Evolutionary conservation across 129 eudicot species (phyloP).

Genomic region (Artemisia tridentata): DNA sequence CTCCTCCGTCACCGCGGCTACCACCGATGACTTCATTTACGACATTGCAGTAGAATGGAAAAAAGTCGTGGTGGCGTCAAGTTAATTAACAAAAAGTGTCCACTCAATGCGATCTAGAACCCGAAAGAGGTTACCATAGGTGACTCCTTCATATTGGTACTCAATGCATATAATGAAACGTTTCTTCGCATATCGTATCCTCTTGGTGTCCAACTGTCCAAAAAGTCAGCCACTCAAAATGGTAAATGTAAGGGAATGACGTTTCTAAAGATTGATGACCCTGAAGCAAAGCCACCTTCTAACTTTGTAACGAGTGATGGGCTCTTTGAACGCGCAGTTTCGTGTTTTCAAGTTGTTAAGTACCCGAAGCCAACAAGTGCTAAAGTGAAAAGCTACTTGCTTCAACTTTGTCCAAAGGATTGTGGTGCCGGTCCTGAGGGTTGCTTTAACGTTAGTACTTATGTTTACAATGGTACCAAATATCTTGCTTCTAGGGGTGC

Average conservation of each 20-base stretch:
- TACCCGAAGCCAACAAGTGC: constrained; percentile 25
- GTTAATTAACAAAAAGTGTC: constrained; percentile 25
- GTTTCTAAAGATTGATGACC: background rate
- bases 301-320: constrained; percentile 18
- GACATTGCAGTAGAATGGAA: constrained; percentile 13
- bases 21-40: constrained; percentile 4
- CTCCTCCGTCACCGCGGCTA: constrained; percentile 1
- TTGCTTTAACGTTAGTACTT: constrained; percentile 29
- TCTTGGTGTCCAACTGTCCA: constrained; percentile 13
- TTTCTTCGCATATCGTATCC: constrained; percentile 4
- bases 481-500: constrained; percentile 21
- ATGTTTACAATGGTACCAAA: background rate
- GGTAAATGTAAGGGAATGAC: background rate
- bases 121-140: constrained; percentile 5
- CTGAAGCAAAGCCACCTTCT: constrained; percentile 16
- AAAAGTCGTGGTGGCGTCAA: constrained; percentile 27
- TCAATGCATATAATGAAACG: background rate
- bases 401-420: constrained; percentile 17
- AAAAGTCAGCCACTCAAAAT: background rate
- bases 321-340: background rate
- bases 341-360: constrained; percentile 20
- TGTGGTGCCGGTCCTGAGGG: constrained; percentile 27
- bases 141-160: background rate
- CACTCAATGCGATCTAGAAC: constrained; percentile 7
- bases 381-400: constrained; percentile 27